These are phyloP conservation scores for Penicillium bialowiezense DNA, from an alignment of 495 filamentous ascomycete species.

Conservation along the genomic window DNA sequence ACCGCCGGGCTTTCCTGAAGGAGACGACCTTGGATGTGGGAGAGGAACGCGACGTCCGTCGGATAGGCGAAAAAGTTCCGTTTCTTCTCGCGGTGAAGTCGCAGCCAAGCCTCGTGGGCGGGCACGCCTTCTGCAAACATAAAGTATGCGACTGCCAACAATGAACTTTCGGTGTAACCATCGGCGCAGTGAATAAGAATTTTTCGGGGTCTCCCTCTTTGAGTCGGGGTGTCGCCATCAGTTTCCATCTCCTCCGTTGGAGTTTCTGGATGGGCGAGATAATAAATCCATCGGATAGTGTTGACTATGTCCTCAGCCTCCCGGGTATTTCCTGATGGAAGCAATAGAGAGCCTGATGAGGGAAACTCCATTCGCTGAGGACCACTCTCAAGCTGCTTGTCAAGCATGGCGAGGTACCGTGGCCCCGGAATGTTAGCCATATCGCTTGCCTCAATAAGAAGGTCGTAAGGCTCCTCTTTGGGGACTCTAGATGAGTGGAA, in stretches of 20 bases:
- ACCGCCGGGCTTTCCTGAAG: constrained; percentile 51
- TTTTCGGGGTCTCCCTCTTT: constrained; percentile 47
- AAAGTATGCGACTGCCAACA: constrained; percentile 84
- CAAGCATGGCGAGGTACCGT: constrained; percentile 54
- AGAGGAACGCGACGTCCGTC: constrained; percentile 78
- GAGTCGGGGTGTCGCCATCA: constrained; percentile 54
- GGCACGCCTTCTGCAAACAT: constrained; percentile 84
- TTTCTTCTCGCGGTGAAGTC: constrained; percentile 72
- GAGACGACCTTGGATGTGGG: constrained; percentile 70
- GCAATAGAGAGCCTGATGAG: constrained; percentile 83
- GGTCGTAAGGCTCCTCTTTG: constrained; percentile 52
- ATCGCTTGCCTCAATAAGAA: constrained; percentile 85
- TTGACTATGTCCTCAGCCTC: constrained; percentile 82
- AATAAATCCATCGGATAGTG: constrained; percentile 85
- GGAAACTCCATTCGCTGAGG: constrained; percentile 78
- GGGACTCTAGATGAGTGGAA: constrained; percentile 25
- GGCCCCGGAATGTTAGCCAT: constrained; percentile 63
- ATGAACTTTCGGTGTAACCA: constrained; percentile 91
- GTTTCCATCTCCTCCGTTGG: constrained; percentile 44
- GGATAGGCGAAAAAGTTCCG: constrained; percentile 97
- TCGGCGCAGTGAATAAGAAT: constrained; percentile 91
- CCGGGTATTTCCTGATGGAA: constrained; percentile 72
- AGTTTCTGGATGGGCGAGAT: constrained; percentile 60
- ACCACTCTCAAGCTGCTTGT: constrained; percentile 52
- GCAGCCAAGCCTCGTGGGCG: constrained; percentile 80